Evolutionary conservation across 2,329 filamentous ascomycete genomes (phyloP).

Genomic region (Fulvia fulva): DNA sequence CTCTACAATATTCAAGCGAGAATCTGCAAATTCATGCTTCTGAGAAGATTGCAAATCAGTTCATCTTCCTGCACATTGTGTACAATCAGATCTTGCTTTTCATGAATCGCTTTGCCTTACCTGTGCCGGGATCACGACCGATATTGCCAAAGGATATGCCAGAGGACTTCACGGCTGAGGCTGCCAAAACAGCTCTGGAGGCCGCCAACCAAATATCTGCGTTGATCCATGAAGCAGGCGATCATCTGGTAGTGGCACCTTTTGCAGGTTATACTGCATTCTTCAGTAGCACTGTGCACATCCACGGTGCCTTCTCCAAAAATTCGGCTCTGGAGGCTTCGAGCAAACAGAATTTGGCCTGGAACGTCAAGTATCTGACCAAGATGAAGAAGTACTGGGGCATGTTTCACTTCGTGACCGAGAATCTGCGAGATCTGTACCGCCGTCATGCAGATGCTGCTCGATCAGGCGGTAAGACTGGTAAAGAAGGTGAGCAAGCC

Average conservation of each 20-base stretch:
- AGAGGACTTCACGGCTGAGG: slow-evolving; percentile 70
- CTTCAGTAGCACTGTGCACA: slow-evolving; percentile 88
- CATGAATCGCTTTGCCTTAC: slow-evolving; percentile 80
- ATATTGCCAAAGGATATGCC: slow-evolving; percentile 62
- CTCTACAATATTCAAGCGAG: slow-evolving; percentile 70
- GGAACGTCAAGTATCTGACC: slow-evolving; percentile 83
- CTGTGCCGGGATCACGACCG: slow-evolving; percentile 59
- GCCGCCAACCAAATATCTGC: slow-evolving; percentile 84
- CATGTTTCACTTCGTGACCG: slow-evolving; percentile 95
- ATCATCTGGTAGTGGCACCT: slow-evolving; percentile 78
- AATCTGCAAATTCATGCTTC: slow-evolving; percentile 82
- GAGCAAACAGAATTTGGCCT: slow-evolving; percentile 78
- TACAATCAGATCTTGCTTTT: slow-evolving; percentile 88
- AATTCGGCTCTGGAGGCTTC: slow-evolving; percentile 69
- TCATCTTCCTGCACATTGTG: slow-evolving; percentile 85
- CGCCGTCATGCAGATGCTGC: slow-evolving; percentile 78
- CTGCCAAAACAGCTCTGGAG: slow-evolving; percentile 70
- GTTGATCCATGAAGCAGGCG: slow-evolving; percentile 73
- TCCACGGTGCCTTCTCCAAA: slow-evolving; percentile 85
- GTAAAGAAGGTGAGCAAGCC: slow-evolving; percentile 48
- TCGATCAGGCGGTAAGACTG: slow-evolving; percentile 53
- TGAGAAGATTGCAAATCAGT: slow-evolving; percentile 83
- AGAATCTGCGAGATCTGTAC: slow-evolving; percentile 87
- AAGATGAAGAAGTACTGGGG: slow-evolving; percentile 99
- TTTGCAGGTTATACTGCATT: slow-evolving; percentile 96